These are phyloP conservation scores for Euphrasia confusa DNA, from an alignment of 257 asterid genomes.

Conservation along the genomic window DNA sequence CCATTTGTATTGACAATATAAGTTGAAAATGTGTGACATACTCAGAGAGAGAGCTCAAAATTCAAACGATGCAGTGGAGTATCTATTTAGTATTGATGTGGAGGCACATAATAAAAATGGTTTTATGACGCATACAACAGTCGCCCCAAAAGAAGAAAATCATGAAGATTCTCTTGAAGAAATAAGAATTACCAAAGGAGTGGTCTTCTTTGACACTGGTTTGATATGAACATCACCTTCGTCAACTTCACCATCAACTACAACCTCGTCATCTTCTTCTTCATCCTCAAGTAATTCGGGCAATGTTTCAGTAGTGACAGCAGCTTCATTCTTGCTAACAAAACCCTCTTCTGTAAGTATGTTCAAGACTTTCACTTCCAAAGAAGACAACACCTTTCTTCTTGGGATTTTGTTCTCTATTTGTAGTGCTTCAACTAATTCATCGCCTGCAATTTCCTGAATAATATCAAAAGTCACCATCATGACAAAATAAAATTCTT, in stretches of 20 bases:
- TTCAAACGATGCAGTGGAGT: neutral
- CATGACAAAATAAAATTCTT: conserved; percentile 27
- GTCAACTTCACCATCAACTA: conserved; percentile 97
- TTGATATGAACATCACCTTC: conserved; percentile 96
- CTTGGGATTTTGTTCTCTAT: conserved; percentile 84
- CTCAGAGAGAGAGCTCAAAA: neutral
- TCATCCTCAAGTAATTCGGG: conserved; percentile 74
- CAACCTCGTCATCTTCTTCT: conserved; percentile 93
- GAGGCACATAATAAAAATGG: neutral
- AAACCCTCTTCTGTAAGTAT: conserved; percentile 91
- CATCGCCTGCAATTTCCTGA: conserved; percentile 94
- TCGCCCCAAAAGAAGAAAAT: neutral
- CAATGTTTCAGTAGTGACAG: conserved; percentile 43
- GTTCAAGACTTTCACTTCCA: conserved; percentile 66
- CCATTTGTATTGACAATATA: neutral
- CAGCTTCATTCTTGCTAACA: conserved; percentile 59
- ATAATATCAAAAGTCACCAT: conserved; percentile 30
- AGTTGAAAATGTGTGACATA: neutral
- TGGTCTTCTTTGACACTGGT: conserved; percentile 53
- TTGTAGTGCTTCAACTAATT: conserved; percentile 74
- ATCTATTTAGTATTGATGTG: neutral
- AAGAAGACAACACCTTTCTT: conserved; percentile 65
- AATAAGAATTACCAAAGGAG: conserved; percentile 55
- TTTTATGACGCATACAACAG: neutral
- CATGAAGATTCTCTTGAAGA: conserved; percentile 8